A percentile compares a stretch with the other conserved stretches of the same genome.
Evolutionary conservation across 331 rosid species (phyloP).

Genomic region (Arachis monticola): DNA sequence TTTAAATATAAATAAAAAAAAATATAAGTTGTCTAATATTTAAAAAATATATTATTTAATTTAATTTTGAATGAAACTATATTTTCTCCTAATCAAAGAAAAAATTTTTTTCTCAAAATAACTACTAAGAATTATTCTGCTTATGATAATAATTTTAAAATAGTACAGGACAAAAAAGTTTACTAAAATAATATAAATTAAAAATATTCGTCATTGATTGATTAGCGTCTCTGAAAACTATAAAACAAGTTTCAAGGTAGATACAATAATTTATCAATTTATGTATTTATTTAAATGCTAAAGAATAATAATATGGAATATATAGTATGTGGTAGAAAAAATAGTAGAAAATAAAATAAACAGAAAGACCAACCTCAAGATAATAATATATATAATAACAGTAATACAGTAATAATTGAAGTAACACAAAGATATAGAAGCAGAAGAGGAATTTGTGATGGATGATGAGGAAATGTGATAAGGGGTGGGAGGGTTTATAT

Average conservation of each 20-base stretch:
- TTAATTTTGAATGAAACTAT: too few relatives aligned
- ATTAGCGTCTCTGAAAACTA: slow-evolving; percentile 39
- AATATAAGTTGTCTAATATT: too few relatives aligned
- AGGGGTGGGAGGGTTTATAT: slow-evolving; percentile 61
- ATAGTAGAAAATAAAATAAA: neutral
- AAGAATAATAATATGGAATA: neutral
- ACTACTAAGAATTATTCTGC: too few relatives aligned
- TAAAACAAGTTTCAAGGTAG: slow-evolving; percentile 37
- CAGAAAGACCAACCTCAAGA: slow-evolving; percentile 32
- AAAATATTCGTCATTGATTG: neutral
- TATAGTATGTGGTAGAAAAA: too few relatives aligned
- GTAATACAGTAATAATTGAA: slow-evolving; percentile 28
- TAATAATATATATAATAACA: slow-evolving; percentile 43
- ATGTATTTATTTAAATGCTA: neutral
- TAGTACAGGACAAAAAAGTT: neutral
- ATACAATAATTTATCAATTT: slow-evolving; percentile 36
- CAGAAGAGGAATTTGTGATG: slow-evolving; percentile 33
- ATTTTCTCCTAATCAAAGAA: too few relatives aligned
- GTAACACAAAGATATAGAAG: slow-evolving; percentile 29
- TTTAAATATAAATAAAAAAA: too few relatives aligned
- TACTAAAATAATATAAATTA: neutral
- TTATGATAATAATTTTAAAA: slow-evolving; percentile 34
- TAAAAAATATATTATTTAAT: too few relatives aligned
- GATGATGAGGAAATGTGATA: slow-evolving; percentile 58
- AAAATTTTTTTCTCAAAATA: too few relatives aligned